These are phyloP conservation scores for Coemansia sp. DNA, from an alignment of 192 early-diverging fungal species.

Conservation along the genomic window DNA sequence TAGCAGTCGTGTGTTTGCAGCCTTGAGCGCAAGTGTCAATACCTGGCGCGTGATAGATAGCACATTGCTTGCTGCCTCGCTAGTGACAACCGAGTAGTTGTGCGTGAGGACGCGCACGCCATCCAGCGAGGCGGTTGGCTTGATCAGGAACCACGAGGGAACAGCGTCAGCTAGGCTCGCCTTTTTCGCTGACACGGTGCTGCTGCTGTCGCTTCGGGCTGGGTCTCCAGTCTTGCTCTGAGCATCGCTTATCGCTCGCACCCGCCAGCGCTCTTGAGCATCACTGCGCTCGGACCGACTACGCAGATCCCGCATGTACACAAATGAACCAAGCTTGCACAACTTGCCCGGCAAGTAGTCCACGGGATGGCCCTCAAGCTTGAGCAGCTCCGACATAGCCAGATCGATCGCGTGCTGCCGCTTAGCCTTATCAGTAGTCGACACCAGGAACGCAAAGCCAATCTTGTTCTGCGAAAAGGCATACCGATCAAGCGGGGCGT, in stretches of 20 bases:
- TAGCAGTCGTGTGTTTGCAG: constrained; percentile 49
- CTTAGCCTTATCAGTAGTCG: constrained; percentile 19
- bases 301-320: constrained; percentile 51
- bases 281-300: constrained; percentile 41
- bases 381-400: constrained; percentile 42
- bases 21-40: constrained; percentile 42
- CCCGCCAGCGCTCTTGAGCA: constrained; percentile 28
- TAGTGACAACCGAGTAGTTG: constrained; percentile 48
- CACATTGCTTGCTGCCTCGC: constrained; percentile 43
- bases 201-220: neutral
- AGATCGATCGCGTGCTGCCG: constrained; percentile 37
- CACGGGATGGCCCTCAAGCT: constrained; percentile 7
- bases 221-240: constrained; percentile 3
- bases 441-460: constrained; percentile 31
- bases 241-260: constrained; percentile 20
- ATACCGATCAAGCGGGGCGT: constrained; percentile 32
- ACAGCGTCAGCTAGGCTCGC: constrained; percentile 32
- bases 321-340: constrained; percentile 27
- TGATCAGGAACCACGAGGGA: constrained; percentile 53
- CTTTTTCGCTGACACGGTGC: neutral
- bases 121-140: constrained; percentile 33
- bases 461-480: constrained; percentile 53
- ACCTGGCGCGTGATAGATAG: constrained; percentile 48
- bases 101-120: constrained; percentile 52
- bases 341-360: constrained; percentile 32